phyloP scores from a whole-genome alignment of 352 stramenopile genomes.

The Globisporangium emineosum region DNA sequence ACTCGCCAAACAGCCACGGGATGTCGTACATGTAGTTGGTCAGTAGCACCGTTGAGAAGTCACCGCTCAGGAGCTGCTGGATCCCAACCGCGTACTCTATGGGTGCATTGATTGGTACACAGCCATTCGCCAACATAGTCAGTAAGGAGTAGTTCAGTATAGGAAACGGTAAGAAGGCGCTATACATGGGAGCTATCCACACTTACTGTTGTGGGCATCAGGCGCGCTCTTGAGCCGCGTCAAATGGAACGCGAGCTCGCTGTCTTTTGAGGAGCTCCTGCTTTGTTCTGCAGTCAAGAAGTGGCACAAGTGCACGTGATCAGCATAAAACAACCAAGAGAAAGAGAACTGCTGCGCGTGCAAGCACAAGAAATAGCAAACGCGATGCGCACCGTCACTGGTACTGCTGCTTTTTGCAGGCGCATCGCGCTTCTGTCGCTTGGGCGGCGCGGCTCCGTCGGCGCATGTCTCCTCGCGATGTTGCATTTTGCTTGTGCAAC shows the following conservation, averaged over 20 bases:
- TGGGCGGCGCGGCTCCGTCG: not conserved
- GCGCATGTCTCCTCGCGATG: not conserved
- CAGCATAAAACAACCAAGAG: not conserved
- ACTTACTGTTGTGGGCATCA: slow-evolving; percentile 46
- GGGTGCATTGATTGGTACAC: not conserved
- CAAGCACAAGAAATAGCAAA: not conserved
- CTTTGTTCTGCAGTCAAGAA: not conserved
- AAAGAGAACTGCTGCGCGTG: not conserved
- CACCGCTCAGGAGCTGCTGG: slow-evolving; percentile 46
- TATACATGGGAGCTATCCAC: not conserved
- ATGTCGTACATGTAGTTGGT: slow-evolving; percentile 86
- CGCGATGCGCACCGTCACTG: not conserved
- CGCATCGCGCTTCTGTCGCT: slow-evolving; percentile 1
- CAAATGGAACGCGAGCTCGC: slow-evolving; percentile 30
- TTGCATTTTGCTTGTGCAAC: not conserved
- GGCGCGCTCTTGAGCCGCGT: slow-evolving; percentile 33
- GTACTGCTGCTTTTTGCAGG: no score
- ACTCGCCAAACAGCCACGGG: slow-evolving; percentile 65
- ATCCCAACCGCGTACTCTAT: slow-evolving; percentile 44
- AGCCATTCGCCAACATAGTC: not conserved
- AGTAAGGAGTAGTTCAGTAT: not conserved
- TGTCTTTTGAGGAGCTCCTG: not conserved
- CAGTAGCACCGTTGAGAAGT: slow-evolving; percentile 60
- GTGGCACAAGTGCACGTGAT: not conserved
- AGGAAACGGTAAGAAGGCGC: not conserved